Evolutionary conservation across 768 basidiomycete genomes (phyloP).

Genomic region (Rhizopogon vinicolor): DNA sequence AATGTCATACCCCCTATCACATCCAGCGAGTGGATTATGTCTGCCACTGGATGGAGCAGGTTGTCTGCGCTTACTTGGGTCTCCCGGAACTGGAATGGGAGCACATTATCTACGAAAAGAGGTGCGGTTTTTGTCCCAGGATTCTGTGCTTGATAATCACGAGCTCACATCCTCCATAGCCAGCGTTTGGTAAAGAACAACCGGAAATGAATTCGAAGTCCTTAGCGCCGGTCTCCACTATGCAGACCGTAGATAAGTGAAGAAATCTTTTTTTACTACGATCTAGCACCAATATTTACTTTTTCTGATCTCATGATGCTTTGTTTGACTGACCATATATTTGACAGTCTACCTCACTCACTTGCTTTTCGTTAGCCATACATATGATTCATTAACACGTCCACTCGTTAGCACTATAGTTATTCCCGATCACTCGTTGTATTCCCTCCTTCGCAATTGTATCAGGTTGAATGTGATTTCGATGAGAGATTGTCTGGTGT

Average conservation of each 20-base stretch:
- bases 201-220: not conserved
- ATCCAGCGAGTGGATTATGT: constrained; percentile 30
- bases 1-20: constrained; percentile 39
- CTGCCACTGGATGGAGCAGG: constrained; percentile 36
- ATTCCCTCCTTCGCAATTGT: not conserved
- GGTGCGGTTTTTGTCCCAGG: constrained; percentile 11
- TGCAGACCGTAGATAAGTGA: no score
- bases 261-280: no score
- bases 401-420: not conserved
- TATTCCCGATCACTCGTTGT: not conserved
- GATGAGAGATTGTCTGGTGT: constrained; percentile 3
- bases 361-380: not conserved
- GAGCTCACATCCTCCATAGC: not conserved
- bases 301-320: not conserved
- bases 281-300: not conserved
- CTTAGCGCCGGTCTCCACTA: no score
- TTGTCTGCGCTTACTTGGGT: constrained; percentile 18
- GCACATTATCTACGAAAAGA: constrained; percentile 21
- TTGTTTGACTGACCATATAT: not conserved
- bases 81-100: constrained; percentile 26
- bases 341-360: not conserved
- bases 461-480: not conserved
- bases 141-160: not conserved
- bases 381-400: not conserved
- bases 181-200: not conserved